Conservation (phyloP, 1,284 basidiomycete genomes). For the Phellinidium pouzarii region DNA sequence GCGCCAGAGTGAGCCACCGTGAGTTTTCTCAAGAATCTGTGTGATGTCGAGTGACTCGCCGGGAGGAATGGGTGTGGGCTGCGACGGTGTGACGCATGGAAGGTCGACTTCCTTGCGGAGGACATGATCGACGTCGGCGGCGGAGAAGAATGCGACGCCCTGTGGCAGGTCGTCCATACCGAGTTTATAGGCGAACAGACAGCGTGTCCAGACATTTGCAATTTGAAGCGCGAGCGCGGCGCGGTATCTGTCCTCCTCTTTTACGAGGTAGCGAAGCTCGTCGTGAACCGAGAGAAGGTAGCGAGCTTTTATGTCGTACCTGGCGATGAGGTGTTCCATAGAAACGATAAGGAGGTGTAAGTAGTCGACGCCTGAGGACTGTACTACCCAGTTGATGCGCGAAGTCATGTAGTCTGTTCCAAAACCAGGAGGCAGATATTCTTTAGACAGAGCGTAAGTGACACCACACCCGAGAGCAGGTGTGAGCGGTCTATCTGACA, state of each 20-base stretch:
- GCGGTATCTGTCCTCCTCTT: slow-evolving; percentile 83
- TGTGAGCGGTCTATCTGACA: slow-evolving; percentile 82
- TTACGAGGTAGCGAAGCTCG: slow-evolving; percentile 90
- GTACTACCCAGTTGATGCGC: slow-evolving; percentile 99
- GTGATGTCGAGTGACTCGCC: slow-evolving; percentile 83
- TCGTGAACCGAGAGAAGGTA: slow-evolving; percentile 98
- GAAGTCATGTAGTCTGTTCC: slow-evolving; percentile 91
- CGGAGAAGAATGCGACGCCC: slow-evolving; percentile 93
- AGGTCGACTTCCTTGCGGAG: slow-evolving; percentile 96
- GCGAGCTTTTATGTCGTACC: slow-evolving; percentile 83
- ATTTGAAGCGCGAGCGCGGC: slow-evolving; percentile 92
- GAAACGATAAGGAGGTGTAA: slow-evolving; percentile 93
- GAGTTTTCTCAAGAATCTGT: slow-evolving; percentile 58
- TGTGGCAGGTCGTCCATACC: slow-evolving; percentile 96
- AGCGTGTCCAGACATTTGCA: slow-evolving; percentile 93
- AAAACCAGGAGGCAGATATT: slow-evolving; percentile 74
- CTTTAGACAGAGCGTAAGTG: slow-evolving; percentile 86
- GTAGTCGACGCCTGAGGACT: slow-evolving; percentile 97
- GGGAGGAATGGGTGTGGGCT: slow-evolving; percentile 73
- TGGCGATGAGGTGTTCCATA: slow-evolving; percentile 84
- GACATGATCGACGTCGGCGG: slow-evolving; percentile 89
- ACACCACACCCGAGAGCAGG: slow-evolving; percentile 94
- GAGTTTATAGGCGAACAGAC: slow-evolving; percentile 86
- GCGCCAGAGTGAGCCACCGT: slow-evolving; percentile 54
- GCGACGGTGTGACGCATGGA: slow-evolving; percentile 91